Evolutionary conservation across 2,329 filamentous ascomycete genomes (phyloP).

Genomic region (Myrmaecium sp.): DNA sequence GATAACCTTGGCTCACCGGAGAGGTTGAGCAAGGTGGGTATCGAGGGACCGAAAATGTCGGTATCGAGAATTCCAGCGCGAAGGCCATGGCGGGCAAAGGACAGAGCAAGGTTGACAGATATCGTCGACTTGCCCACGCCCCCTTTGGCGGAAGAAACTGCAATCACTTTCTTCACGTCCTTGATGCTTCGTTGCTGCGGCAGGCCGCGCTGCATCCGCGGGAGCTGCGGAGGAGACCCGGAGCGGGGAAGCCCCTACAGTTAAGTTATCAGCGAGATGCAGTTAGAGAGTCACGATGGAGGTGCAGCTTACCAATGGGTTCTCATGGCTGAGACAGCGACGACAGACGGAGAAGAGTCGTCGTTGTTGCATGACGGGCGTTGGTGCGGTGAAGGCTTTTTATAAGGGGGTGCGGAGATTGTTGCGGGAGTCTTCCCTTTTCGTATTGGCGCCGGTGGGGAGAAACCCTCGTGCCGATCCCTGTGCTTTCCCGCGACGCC

Average conservation of each 20-base stretch:
- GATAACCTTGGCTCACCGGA: constrained; percentile 64
- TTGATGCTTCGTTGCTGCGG: constrained; percentile 67
- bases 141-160: constrained; percentile 93
- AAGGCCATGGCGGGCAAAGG: constrained; percentile 67
- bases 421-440: too few relatives aligned
- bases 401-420: background rate
- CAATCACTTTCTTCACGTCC: constrained; percentile 79
- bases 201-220: constrained; percentile 62
- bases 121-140: constrained; percentile 97
- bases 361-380: constrained; percentile 20
- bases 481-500: too few relatives aligned
- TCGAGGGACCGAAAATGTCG: constrained; percentile 91
- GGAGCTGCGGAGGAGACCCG: constrained; percentile 46
- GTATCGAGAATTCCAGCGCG: constrained; percentile 81
- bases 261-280: constrained; percentile 1
- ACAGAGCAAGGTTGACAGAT: constrained; percentile 68
- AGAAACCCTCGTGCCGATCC: too few relatives aligned
- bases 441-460: too few relatives aligned
- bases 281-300: constrained; percentile 1
- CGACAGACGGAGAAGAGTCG: constrained; percentile 37
- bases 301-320: constrained; percentile 50
- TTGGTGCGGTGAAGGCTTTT: background rate
- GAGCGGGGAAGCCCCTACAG: constrained; percentile 66
- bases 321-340: constrained; percentile 60
- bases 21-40: constrained; percentile 77